Conservation (phyloP, 768 basidiomycete species). For the Hygrocybe punicea region DNA sequence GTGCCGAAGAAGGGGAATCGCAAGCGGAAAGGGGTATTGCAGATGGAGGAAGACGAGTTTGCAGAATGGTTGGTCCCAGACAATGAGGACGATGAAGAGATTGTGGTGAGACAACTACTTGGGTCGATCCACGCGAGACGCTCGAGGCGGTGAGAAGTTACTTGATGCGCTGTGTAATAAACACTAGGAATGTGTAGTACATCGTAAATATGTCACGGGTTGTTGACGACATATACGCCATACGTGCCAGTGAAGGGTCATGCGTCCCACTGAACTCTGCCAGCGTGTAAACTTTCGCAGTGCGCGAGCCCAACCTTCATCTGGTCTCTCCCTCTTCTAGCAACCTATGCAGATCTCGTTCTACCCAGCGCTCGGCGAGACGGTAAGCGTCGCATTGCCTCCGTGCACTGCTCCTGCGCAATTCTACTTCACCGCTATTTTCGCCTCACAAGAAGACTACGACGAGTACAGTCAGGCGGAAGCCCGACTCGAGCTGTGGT, state of each 20-base stretch:
- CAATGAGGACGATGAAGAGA: constrained; percentile 8
- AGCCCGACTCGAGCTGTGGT: constrained; percentile 45
- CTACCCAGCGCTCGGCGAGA: constrained; percentile 38
- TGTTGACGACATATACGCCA: no score
- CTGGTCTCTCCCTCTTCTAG: no score
- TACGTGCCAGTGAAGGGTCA: no score
- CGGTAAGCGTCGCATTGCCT: constrained; percentile 25
- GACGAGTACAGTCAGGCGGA: constrained; percentile 27
- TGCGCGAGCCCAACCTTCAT: not conserved
- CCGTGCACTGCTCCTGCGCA: constrained; percentile 14
- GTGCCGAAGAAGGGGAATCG: not conserved
- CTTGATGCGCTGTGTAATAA: no score
- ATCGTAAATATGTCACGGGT: not conserved
- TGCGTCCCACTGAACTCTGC: no score
- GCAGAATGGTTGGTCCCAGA: not conserved
- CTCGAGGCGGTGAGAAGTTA: not conserved
- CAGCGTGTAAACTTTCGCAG: not conserved
- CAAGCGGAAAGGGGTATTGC: not conserved
- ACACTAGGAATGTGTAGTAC: not conserved
- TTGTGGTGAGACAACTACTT: not conserved
- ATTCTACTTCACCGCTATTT: constrained; percentile 38
- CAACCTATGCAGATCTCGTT: constrained; percentile 40
- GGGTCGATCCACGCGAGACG: not conserved
- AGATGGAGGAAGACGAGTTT: not conserved
- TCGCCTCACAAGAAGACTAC: constrained; percentile 30